These are phyloP conservation scores for Fusarium sp. DNA, from an alignment of 2,329 filamentous ascomycete species.

Conservation along the genomic window DNA sequence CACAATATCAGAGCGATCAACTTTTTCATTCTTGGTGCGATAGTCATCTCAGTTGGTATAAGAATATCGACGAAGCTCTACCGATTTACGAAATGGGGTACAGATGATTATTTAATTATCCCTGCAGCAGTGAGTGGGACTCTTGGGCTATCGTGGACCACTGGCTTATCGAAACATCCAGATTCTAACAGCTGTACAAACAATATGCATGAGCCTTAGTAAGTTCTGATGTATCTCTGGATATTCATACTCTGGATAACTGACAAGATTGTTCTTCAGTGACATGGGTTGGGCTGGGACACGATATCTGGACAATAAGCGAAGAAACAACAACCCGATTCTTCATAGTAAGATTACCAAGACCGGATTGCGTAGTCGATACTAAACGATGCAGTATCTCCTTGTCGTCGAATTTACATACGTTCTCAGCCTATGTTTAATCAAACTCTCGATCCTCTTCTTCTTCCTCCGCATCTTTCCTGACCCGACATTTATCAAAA, in stretches of 20 bases:
- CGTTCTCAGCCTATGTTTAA: not conserved
- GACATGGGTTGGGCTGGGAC: not conserved
- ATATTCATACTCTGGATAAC: fast-evolving
- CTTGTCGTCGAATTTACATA: not conserved
- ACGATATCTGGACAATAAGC: not conserved
- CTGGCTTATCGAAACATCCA: fast-evolving
- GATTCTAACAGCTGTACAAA: not conserved
- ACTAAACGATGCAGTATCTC: not conserved
- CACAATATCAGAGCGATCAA: not conserved
- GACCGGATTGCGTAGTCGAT: fast-evolving
- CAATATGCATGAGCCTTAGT: not conserved
- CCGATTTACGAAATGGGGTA: conserved; percentile 4
- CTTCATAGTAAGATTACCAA: not conserved
- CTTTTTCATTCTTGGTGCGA: not conserved
- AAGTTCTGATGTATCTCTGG: fast-evolving
- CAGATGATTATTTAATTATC: conserved; percentile 6
- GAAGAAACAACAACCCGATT: not conserved
- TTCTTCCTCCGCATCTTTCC: conserved; percentile 15
- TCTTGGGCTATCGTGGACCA: fast-evolving
- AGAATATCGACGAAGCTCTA: not conserved
- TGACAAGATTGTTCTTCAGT: not conserved
- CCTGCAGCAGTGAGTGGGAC: not conserved
- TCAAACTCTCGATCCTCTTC: conserved; percentile 14
- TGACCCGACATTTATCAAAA: not conserved
- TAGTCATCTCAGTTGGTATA: not conserved